Conservation (phyloP, 2,329 filamentous ascomycete species). For the Tolypocladium paradoxum region DNA sequence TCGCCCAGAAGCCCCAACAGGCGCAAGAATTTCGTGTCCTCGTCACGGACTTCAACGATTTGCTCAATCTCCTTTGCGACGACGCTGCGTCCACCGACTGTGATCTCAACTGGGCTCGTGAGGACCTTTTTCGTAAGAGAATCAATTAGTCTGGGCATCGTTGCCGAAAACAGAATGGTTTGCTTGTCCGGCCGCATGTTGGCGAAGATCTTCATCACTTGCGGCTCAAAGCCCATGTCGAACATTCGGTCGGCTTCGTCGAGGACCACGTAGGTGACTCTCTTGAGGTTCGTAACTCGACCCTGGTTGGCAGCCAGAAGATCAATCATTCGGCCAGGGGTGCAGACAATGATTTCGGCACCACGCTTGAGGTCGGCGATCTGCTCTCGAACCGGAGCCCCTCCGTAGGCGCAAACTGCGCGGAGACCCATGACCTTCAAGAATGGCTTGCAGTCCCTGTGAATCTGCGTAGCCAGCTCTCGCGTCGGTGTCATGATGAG, state of each 20-base stretch:
- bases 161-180: constrained; percentile 92
- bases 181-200: constrained; percentile 89
- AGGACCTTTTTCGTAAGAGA: constrained; percentile 81
- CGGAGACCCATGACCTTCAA: constrained; percentile 75
- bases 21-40: constrained; percentile 73
- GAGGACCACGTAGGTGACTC: constrained; percentile 88
- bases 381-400: constrained; percentile 92
- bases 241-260: constrained; percentile 99
- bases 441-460: constrained; percentile 90
- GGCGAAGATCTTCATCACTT: constrained; percentile 91
- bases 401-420: constrained; percentile 87
- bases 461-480: constrained; percentile 88
- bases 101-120: constrained; percentile 77
- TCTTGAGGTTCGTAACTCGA: constrained; percentile 80
- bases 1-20: constrained; percentile 80
- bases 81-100: constrained; percentile 77
- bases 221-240: constrained; percentile 98
- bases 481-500: constrained; percentile 90
- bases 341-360: constrained; percentile 90
- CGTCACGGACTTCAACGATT: constrained; percentile 76
- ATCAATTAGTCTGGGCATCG: constrained; percentile 90
- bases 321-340: constrained; percentile 91
- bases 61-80: constrained; percentile 91
- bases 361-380: constrained; percentile 94
- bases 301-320: constrained; percentile 86